These are phyloP conservation scores for Penicillium sp. DNA, from an alignment of 2,329 filamentous ascomycete species.

Conservation along the genomic window DNA sequence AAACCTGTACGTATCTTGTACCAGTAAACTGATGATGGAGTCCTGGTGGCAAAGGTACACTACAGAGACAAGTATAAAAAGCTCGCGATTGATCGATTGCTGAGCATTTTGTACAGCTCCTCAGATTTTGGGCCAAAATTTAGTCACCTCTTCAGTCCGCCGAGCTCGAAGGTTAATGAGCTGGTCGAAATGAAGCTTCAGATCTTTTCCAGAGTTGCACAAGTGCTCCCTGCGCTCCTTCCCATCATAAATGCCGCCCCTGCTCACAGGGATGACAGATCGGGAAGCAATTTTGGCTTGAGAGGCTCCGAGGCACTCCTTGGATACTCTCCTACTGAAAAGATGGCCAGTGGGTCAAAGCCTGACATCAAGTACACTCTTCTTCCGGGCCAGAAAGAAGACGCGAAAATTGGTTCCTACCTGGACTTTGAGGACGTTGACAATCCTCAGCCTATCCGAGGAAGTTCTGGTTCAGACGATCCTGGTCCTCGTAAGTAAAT, in stretches of 20 bases:
- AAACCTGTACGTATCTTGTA: background rate
- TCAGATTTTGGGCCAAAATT: background rate
- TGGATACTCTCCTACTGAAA: conserved; percentile 44
- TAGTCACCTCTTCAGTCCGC: background rate
- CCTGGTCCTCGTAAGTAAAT: conserved; percentile 51
- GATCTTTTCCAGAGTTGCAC: conserved; percentile 1
- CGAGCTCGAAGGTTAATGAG: background rate
- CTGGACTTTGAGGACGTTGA: conserved; percentile 57
- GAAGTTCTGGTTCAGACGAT: conserved; percentile 53
- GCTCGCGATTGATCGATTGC: background rate
- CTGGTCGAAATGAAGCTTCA: conserved; percentile 18
- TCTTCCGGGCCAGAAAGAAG: conserved; percentile 55
- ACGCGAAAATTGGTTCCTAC: conserved; percentile 54
- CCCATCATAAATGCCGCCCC: conserved; percentile 27
- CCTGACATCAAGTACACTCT: conserved; percentile 45
- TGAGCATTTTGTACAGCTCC: background rate
- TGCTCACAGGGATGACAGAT: conserved; percentile 12
- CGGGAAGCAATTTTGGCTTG: conserved; percentile 29
- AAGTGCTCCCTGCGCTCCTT: conserved; percentile 10
- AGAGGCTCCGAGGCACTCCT: conserved; percentile 36
- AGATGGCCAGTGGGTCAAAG: conserved; percentile 38
- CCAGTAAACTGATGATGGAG: background rate
- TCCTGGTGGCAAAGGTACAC: background rate
- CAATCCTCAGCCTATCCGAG: conserved; percentile 60
- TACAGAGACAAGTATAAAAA: conserved; percentile 3